These are phyloP conservation scores for Effrenium voratum DNA, from an alignment of 73 alveolate species.

Conservation along the genomic window DNA sequence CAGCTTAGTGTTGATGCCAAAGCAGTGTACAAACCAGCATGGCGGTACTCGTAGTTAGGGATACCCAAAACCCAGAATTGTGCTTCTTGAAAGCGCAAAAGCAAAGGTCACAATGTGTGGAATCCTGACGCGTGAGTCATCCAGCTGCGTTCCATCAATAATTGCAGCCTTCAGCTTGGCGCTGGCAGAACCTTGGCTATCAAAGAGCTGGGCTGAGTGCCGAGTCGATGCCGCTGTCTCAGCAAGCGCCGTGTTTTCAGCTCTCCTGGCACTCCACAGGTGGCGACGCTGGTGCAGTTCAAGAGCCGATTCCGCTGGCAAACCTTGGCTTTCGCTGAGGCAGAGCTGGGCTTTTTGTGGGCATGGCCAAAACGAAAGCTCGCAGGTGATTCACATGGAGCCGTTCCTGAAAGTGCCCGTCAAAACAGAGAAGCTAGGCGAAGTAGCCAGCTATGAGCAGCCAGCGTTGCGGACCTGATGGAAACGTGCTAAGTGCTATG, in stretches of 20 bases:
- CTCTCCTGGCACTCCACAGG: not conserved
- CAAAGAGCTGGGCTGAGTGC: not conserved
- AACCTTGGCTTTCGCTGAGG: conserved; percentile 56
- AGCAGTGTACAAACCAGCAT: not conserved
- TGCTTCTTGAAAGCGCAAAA: not conserved
- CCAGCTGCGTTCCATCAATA: conserved; percentile 6
- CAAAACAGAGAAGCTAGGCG: too few relatives aligned
- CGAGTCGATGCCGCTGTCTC: not conserved
- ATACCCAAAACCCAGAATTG: not conserved
- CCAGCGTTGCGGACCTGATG: too few relatives aligned
- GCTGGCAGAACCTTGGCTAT: conserved; percentile 23
- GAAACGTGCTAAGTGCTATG: too few relatives aligned
- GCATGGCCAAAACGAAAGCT: too few relatives aligned
- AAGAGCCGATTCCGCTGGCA: conserved; percentile 61
- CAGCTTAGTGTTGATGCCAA: not conserved
- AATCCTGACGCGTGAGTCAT: conserved; percentile 25
- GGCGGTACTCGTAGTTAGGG: not conserved
- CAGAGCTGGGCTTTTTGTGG: not conserved
- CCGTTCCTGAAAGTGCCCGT: too few relatives aligned
- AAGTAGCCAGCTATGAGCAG: too few relatives aligned
- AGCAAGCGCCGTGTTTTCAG: not conserved
- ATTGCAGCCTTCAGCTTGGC: not conserved
- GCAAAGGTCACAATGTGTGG: conserved; percentile 60
- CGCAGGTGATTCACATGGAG: too few relatives aligned
- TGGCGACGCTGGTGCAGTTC: conserved; percentile 47